phyloP scores from a whole-genome alignment of 23 red algal species.

The Gracilaria caudata region DNA sequence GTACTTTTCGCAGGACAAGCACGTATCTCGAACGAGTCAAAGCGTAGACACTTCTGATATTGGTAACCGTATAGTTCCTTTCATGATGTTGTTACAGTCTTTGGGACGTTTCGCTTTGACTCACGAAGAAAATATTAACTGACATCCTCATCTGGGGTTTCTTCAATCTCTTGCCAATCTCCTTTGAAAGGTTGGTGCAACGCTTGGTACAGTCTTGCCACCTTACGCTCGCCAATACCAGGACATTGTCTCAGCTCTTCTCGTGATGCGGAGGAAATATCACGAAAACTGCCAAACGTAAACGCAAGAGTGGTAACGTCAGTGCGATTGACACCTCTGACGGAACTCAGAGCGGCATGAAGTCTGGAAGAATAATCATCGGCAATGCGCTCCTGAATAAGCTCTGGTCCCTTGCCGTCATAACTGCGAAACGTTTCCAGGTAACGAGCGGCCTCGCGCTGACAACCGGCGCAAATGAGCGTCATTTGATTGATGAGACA shows the following conservation, averaged over 20 bases:
- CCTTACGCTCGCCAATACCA: conserved; percentile 76
- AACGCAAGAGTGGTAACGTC: conserved; percentile 77
- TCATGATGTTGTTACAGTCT: not conserved
- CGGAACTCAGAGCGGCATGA: conserved; percentile 70
- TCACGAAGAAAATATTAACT: not conserved
- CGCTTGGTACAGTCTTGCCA: conserved; percentile 57
- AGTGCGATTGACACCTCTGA: conserved; percentile 82
- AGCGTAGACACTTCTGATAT: no score
- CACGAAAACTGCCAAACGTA: conserved; percentile 72
- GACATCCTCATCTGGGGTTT: conserved; percentile 15
- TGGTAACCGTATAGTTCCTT: no score
- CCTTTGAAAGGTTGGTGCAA: conserved; percentile 67
- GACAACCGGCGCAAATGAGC: conserved; percentile 65
- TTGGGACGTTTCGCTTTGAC: not conserved
- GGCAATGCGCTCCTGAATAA: conserved; percentile 62
- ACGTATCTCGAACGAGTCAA: not conserved
- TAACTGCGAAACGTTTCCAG: conserved; percentile 83
- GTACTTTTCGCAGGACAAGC: not conserved
- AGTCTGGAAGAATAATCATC: conserved; percentile 60
- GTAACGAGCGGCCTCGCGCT: conserved; percentile 80
- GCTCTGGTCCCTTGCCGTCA: conserved; percentile 79
- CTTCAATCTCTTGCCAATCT: conserved; percentile 45
- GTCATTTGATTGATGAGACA: conserved; percentile 74
- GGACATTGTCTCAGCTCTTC: conserved; percentile 65
- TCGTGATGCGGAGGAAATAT: conserved; percentile 40